Evolutionary conservation across 148 eudicot species (phyloP).

Genomic region (Salicornia ramosissima): DNA sequence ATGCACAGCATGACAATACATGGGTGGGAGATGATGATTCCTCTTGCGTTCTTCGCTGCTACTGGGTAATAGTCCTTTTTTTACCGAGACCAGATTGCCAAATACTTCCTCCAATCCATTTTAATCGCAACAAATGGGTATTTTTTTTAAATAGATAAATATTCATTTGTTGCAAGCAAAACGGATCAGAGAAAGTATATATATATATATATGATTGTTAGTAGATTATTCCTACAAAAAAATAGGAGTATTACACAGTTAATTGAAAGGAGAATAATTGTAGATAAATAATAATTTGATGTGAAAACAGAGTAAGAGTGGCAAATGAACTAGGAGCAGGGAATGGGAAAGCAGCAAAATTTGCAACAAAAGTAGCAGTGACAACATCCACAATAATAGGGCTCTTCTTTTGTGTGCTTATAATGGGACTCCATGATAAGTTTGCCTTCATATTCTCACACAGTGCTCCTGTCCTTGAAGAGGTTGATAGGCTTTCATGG

Average conservation of each 20-base stretch:
- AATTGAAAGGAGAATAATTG: no score
- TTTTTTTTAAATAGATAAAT: no score
- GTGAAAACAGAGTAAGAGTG: slow-evolving; percentile 38
- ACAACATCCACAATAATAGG: slow-evolving; percentile 38
- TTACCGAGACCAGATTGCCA: background rate
- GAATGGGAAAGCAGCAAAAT: slow-evolving; percentile 42
- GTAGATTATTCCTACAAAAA: no score
- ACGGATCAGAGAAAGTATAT: no score
- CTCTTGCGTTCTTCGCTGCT: slow-evolving; percentile 52
- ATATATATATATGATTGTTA: no score
- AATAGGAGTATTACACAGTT: no score
- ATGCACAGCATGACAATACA: slow-evolving; percentile 45
- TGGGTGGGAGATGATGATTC: slow-evolving; percentile 60
- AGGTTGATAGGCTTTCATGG: slow-evolving; percentile 38
- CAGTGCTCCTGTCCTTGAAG: slow-evolving; percentile 27
- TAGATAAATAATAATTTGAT: no score
- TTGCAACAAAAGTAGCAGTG: slow-evolving; percentile 40
- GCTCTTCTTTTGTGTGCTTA: slow-evolving; percentile 33
- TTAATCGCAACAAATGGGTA: no score
- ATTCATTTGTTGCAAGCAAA: no score
- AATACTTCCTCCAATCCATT: no score
- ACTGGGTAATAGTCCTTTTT: slow-evolving; percentile 32
- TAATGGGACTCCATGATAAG: slow-evolving; percentile 29
- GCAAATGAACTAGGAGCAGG: slow-evolving; percentile 49
- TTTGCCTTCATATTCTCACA: slow-evolving; percentile 32